These are phyloP conservation scores for Verticillium klebahnii DNA, from an alignment of 2,329 filamentous ascomycete species.

Conservation along the genomic window DNA sequence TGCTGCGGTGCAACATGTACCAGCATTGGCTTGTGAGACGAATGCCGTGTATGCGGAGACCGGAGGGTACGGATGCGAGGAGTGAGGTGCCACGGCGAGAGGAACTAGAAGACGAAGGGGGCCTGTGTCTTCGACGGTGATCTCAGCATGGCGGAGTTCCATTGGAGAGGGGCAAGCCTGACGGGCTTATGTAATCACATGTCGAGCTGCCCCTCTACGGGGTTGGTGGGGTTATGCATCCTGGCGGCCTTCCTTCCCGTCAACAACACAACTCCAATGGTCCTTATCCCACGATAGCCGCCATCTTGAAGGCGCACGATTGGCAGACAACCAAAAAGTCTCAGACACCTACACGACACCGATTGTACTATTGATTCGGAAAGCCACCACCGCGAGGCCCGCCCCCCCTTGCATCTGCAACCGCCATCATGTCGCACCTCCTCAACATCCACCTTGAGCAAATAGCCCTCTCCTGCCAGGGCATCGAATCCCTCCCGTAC, in stretches of 20 bases:
- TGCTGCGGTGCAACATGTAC: not conserved
- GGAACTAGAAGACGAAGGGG: no score
- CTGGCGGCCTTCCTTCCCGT: not conserved
- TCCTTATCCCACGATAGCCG: not conserved
- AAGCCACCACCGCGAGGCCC: no score
- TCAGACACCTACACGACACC: not conserved
- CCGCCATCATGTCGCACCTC: slow-evolving; percentile 53
- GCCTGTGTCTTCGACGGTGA: no score
- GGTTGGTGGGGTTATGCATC: not conserved
- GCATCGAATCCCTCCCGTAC: slow-evolving; percentile 71
- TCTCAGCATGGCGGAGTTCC: no score
- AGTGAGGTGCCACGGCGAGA: not conserved
- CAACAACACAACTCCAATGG: not conserved
- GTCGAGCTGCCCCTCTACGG: not conserved
- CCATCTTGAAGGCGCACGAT: not conserved
- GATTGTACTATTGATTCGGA: not conserved
- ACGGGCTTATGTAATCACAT: no score
- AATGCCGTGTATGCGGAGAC: not conserved
- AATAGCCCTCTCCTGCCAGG: slow-evolving; percentile 69
- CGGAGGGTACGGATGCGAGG: not conserved
- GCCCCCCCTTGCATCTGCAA: not conserved
- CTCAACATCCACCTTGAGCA: slow-evolving; percentile 70
- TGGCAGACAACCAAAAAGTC: not conserved
- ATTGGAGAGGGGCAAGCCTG: no score
- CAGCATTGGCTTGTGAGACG: not conserved